Percentiles rank a stretch among this genome's conserved stretches.
These are phyloP conservation scores for Oryza brachyantha DNA, from an alignment of 176 grass and related monocot species.

Conservation along the genomic window DNA sequence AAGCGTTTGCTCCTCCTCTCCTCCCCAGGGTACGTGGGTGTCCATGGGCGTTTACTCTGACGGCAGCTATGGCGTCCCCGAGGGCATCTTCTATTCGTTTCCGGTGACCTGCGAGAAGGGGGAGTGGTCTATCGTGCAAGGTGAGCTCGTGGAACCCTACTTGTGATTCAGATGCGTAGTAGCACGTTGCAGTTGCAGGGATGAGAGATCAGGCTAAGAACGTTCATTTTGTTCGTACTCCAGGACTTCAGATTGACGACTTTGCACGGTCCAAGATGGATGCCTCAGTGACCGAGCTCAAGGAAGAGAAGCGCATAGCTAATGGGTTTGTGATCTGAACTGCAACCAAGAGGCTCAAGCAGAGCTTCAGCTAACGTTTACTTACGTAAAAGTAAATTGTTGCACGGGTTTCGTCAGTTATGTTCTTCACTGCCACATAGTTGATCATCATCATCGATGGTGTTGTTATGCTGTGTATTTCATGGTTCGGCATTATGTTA, in stretches of 20 bases:
- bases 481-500: background rate
- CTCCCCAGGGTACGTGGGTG: constrained; percentile 66
- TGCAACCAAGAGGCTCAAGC: background rate
- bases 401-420: background rate
- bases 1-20: background rate
- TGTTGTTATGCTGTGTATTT: background rate
- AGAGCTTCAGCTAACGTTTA: background rate
- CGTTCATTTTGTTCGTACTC: background rate
- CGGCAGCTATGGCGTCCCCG: constrained; percentile 54
- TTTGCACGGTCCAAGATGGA: constrained; percentile 64
- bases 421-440: too few species aligned
- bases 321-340: background rate
- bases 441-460: background rate
- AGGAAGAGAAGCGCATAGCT: constrained; percentile 54
- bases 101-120: constrained; percentile 69
- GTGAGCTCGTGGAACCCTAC: constrained; percentile 27
- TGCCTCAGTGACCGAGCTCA: constrained; percentile 42
- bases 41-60: constrained; percentile 83
- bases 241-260: constrained; percentile 55
- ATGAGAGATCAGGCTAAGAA: background rate
- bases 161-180: background rate
- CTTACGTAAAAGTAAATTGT: background rate
- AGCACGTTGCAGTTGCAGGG: background rate
- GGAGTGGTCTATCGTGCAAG: constrained; percentile 67
- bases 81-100: constrained; percentile 61